Evolutionary conservation across 2,329 filamentous ascomycete genomes (phyloP).

Genomic region (Pseudogymnoascus sp.): DNA sequence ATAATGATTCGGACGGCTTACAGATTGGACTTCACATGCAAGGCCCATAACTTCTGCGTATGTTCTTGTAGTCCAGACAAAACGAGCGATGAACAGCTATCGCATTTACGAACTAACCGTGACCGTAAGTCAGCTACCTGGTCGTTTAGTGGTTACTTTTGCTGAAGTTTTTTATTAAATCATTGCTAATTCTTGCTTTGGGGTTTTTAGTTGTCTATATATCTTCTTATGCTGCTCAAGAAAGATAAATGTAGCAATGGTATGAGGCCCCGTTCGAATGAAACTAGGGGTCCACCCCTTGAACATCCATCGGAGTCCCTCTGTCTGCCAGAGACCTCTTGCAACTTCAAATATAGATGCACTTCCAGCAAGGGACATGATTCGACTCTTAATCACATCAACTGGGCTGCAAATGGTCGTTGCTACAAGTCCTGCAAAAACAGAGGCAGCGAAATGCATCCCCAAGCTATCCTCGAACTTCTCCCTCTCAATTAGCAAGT

Average conservation of each 20-base stretch:
- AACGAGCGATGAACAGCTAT: not conserved
- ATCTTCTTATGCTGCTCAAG: conserved; percentile 62
- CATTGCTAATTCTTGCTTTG: not conserved
- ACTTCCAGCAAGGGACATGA: conserved; percentile 61
- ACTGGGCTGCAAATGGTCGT: conserved; percentile 78
- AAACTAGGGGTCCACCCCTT: conserved; percentile 62
- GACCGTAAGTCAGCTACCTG: not conserved
- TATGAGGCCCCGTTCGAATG: conserved; percentile 58
- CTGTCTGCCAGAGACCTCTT: conserved; percentile 35
- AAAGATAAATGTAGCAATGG: conserved; percentile 59
- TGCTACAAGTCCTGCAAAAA: conserved; percentile 69
- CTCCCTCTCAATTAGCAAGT: conserved; percentile 55
- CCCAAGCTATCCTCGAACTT: conserved; percentile 59
- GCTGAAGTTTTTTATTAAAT: not conserved
- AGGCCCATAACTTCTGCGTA: not conserved
- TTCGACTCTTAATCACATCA: conserved; percentile 75
- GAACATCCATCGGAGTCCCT: conserved; percentile 58
- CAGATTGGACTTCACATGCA: not conserved
- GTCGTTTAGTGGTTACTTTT: not conserved
- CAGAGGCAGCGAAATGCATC: conserved; percentile 67
- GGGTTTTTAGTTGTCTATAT: conserved; percentile 38
- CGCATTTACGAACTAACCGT: not conserved
- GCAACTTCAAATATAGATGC: conserved; percentile 49
- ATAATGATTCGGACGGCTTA: not conserved
- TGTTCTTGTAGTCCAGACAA: not conserved